Evolutionary conservation across 1,284 basidiomycete genomes (phyloP), one percentile per base, ranked within the genome.

Genomic region (Marasmius oreades): DNA sequence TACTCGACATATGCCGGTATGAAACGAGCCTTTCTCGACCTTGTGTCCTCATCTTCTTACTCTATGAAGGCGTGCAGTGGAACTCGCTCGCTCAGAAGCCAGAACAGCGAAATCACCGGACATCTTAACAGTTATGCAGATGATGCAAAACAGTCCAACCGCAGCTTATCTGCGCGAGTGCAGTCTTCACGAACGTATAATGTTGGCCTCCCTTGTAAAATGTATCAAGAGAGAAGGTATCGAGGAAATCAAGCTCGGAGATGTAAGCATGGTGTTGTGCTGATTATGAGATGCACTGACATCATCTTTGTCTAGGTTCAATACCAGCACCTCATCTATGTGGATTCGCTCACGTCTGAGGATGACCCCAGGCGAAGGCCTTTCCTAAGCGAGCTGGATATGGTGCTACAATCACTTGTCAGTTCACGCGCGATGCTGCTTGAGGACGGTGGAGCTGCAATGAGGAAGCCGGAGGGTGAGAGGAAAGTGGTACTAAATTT

Each of bases 71-170:
- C 87, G 93, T 4, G 87, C 92, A 0, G 91, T 95, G 3, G 94
- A 96, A 67, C 80, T 92, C n/a, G 84, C 86, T 5, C 78, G 78
- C 56, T 69, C 75, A 34, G 71, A 71, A 1, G 73, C 73, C 55
- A 74, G 73, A 50, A 76, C 84, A 0, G 93, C 94, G 10, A 79
- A 80, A 20, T 84, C 85, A 1, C 79, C 80, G 24, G 90, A 97
- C 62, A 87, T 97, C 63, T 84, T 82, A 61, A 81, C 85, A 42
- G 92, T 98, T 16, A 88, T 96, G 59, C 86, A 86, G 65, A 84
- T 85, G 26, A 93, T 98, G 91, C 93, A 95, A 64, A 93, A 92
- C 62, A 94, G 90, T 58, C 94, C 95, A 1, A 92, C 90, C 0
- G 89, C 91, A 6, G 84, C 87, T 18, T 96, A 89, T 66, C 73